Conservation (phyloP, 768 basidiomycete genomes). For the Suillus weaverae region DNA sequence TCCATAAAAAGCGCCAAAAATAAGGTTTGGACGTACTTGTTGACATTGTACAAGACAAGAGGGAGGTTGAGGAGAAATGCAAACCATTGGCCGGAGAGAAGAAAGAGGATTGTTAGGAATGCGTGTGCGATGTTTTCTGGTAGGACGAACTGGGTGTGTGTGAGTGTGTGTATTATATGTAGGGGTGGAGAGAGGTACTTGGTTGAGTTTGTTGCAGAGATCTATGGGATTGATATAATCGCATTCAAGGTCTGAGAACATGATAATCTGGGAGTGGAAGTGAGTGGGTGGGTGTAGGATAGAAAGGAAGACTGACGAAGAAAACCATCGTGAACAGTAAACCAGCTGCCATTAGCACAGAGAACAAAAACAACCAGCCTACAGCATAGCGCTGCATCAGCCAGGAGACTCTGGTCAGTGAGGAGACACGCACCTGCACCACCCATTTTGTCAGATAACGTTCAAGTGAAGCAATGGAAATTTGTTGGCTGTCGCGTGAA, state of each 20-base stretch:
- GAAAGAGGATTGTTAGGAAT: constrained; percentile 85
- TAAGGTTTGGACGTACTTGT: constrained; percentile 67
- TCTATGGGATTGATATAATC: constrained; percentile 99
- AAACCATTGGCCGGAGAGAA: constrained; percentile 94
- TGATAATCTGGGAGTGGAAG: constrained; percentile 78
- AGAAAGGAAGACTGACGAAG: constrained; percentile 67
- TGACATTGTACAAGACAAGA: constrained; percentile 84
- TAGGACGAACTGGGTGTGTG: constrained; percentile 75
- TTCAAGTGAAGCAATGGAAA: constrained; percentile 1
- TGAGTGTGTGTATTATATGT: neutral
- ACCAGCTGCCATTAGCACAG: constrained; percentile 93
- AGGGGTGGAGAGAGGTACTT: constrained; percentile 50
- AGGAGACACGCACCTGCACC: constrained; percentile 39
- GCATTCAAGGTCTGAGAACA: constrained; percentile 99
- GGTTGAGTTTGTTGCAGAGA: constrained; percentile 98
- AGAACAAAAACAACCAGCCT: constrained; percentile 98
- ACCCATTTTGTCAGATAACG: constrained; percentile 32
- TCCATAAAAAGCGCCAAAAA: neutral
- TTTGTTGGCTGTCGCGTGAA: constrained; percentile 2
- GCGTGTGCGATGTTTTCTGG: constrained; percentile 97
- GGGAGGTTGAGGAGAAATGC: constrained; percentile 91
- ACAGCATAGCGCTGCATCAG: neutral
- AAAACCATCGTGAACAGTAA: constrained; percentile 99
- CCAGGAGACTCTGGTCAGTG: neutral
- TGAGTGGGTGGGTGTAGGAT: neutral